Evolutionary conservation across 2,329 filamentous ascomycete species (phyloP), one percentile per base, ranked within the genome.

Genomic region (Xylariales sp.): DNA sequence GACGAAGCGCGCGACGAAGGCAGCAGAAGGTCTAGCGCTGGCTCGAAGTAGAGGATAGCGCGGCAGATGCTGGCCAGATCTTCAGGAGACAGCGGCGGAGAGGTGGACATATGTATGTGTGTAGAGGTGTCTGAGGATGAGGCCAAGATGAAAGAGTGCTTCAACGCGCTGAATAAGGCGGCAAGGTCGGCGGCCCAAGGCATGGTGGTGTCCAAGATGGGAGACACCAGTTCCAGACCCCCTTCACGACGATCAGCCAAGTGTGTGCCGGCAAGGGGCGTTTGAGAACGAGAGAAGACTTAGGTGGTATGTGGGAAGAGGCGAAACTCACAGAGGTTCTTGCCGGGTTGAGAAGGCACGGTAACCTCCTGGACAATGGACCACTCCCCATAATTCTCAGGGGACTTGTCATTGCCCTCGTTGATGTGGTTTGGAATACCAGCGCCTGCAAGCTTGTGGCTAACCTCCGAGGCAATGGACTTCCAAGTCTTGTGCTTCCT

Each of bases 291-390:
- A n/a, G n/a, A n/a, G n/a, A n/a, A n/a, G n/a, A n/a, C n/a, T n/a
- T n/a, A n/a, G n/a, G n/a, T n/a, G n/a, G n/a, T n/a, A n/a, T n/a
- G n/a, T n/a, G n/a, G n/a, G n/a, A n/a, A 12, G 5, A 20, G 18
- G 7, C 4, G 15, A 5, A 19, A 43, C 46, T 30, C 29, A 63
- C 60, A 63, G 5, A 56, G 51, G 24, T 53, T 53, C 43, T 61
- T 57, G 21, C 43, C 50, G 2, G 55, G 48, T 32, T 58, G 52
- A 32, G 45, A 50, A 2, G 55, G 55, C 18, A 65, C 59, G 5
- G 61, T 65, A 3, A 63, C 51, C 34, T 66, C 62, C 11, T 49
- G 59, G 5, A 59, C 51, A 25, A 65, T 55, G 20, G 57, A 62
- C 61, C 62, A 65, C 34, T 61, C 55, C 28, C 44, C 36, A 44